Conservation (phyloP, 768 basidiomycete species). For the Mycena olivaceomarginata region DNA sequence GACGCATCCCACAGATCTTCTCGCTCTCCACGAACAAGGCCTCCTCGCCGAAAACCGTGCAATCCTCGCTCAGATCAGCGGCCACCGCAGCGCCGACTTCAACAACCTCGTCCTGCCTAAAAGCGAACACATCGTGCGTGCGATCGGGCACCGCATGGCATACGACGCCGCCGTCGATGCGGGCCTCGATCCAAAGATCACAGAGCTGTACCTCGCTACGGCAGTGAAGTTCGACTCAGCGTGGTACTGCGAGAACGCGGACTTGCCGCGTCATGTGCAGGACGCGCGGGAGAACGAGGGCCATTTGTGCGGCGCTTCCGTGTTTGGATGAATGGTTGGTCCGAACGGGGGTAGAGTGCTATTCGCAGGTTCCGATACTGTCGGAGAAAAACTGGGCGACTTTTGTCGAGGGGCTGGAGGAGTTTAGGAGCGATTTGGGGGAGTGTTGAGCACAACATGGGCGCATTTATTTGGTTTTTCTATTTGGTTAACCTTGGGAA, state of each 20-base stretch:
- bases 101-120: slow-evolving; percentile 62
- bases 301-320: slow-evolving; percentile 51
- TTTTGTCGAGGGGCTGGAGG: slow-evolving; percentile 7
- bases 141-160: slow-evolving; percentile 68
- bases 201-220: slow-evolving; percentile 61
- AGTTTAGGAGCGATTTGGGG: background rate
- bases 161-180: slow-evolving; percentile 61
- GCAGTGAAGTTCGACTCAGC: slow-evolving; percentile 58
- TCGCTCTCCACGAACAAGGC: slow-evolving; percentile 47
- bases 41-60: slow-evolving; percentile 43
- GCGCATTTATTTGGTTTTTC: too few species aligned
- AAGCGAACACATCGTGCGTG: slow-evolving; percentile 60
- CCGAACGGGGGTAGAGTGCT: slow-evolving; percentile 36
- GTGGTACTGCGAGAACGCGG: slow-evolving; percentile 64
- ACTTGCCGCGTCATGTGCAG: slow-evolving; percentile 51
- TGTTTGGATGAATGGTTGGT: slow-evolving; percentile 48
- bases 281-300: slow-evolving; percentile 55
- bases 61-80: slow-evolving; percentile 47
- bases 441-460: too few species aligned
- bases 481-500: too few species aligned
- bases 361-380: slow-evolving; percentile 48
- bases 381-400: slow-evolving; percentile 33
- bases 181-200: slow-evolving; percentile 51
- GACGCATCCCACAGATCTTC: slow-evolving; percentile 39
- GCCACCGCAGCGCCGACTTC: slow-evolving; percentile 55